Base-by-base conservation (phyloP, 371 early-diverging fungal genomes). In the Lichtheimia hyalospora region DNA sequence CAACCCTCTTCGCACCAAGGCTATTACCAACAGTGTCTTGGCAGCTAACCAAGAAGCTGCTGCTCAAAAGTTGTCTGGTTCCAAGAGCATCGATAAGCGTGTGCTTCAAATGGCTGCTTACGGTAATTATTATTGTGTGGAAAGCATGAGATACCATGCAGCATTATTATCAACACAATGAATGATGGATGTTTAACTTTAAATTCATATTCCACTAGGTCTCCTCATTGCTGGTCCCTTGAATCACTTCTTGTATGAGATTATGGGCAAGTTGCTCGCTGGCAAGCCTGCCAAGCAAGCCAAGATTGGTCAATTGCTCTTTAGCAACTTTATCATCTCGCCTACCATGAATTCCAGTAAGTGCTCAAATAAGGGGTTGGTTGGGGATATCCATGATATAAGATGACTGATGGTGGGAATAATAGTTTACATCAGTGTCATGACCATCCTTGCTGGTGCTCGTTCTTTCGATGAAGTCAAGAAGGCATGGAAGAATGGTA, bases 91-190 rank as follows among this genome's bases (percentile, higher is more conserved):
- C 52, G 84, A 87, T 75, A 81, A 83, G 61, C 86, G 89, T 43
- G 81, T 92, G 15, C 69, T 89, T 50, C 87, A 91, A 75, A 92
- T 94, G 90, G 84, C 91, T 40, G 83, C 86, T 34, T 93, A 93
- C 67, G 92, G 89, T 86, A 79, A 67, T 34, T 40, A 51, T 2
- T 16, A 21, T 14, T 46, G 21, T 0, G 1, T 0, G 6, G 18
- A 3, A 46, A 4, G n/a, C 16, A 46, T 1, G 5, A 46, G n/a
- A 46, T n/a, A 24, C 25, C 10, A 27, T n/a, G 48, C 48, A 20
- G 52, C 27, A 16, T 14, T 28, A 2, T 23, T 4, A 27, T 20
- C 6, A n/a, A n/a, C n/a, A 4, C 16, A 8, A 8, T 34, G 34
- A 27, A 27, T 27, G 27, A 27, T 27, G 3, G 27, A 27, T 34